Conservation (phyloP, 140 eudicot species). For the Cichorium intybus region DNA sequence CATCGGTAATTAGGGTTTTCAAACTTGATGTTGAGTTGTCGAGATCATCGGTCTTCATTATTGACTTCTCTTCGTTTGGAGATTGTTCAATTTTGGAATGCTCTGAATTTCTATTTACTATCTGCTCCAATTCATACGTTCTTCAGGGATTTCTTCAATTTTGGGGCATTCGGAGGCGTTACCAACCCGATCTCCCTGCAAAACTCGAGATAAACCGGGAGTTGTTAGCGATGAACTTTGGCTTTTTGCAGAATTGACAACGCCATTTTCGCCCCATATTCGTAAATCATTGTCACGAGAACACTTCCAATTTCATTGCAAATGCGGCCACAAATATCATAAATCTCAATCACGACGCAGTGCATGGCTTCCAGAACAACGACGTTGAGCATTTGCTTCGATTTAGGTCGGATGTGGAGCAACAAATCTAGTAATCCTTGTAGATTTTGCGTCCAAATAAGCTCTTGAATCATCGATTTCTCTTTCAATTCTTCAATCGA, state of each 20-base stretch:
- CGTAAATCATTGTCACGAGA: slow-evolving; percentile 30
- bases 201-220: slow-evolving; percentile 33
- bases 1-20: slow-evolving; percentile 51
- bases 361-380: slow-evolving; percentile 75
- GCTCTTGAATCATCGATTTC: slow-evolving; percentile 29
- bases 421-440: slow-evolving; percentile 53
- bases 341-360: slow-evolving; percentile 57
- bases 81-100: background rate
- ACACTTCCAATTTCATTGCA: slow-evolving; percentile 51
- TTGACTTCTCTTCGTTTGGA: slow-evolving; percentile 19
- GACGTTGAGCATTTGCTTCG: slow-evolving; percentile 8
- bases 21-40: too few relatives aligned
- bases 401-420: slow-evolving; percentile 43
- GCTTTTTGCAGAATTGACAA: slow-evolving; percentile 47
- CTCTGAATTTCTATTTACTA: slow-evolving; percentile 23
- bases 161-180: slow-evolving; percentile 47
- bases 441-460: slow-evolving; percentile 44
- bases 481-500: slow-evolving; percentile 1
- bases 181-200: slow-evolving; percentile 52
- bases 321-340: slow-evolving; percentile 56
- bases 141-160: slow-evolving; percentile 41
- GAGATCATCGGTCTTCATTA: too few relatives aligned
- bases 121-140: slow-evolving; percentile 51
- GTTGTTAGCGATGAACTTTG: slow-evolving; percentile 46
- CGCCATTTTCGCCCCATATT: slow-evolving; percentile 46